These are phyloP conservation scores for Dipteronia sinensis DNA, from an alignment of 345 rosid genomes.

Conservation along the genomic window DNA sequence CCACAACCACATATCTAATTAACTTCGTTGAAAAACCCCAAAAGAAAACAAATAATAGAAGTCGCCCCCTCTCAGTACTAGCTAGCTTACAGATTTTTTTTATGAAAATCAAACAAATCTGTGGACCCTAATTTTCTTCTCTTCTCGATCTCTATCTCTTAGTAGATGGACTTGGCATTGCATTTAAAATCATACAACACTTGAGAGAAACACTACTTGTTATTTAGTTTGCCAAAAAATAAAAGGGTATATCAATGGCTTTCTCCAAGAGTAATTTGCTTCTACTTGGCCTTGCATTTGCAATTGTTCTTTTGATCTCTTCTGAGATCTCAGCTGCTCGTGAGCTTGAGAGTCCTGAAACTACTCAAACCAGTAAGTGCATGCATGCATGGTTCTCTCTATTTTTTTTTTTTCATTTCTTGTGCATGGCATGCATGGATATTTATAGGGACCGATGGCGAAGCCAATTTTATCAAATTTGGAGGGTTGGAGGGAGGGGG, in stretches of 20 bases:
- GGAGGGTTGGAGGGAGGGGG: too few species aligned
- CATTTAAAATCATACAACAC: not conserved
- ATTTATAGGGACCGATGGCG: too few species aligned
- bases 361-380: conserved; percentile 15
- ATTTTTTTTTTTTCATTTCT: too few species aligned
- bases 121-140: not conserved
- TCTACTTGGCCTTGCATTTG: conserved; percentile 22
- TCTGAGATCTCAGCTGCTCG: conserved; percentile 29
- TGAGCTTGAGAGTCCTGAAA: conserved; percentile 4
- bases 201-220: too few species aligned
- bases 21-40: too few species aligned
- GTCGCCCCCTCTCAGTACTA: too few species aligned
- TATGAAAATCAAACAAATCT: not conserved
- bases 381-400: too few species aligned
- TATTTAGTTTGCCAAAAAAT: too few species aligned
- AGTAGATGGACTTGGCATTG: not conserved
- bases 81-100: not conserved
- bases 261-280: conserved; percentile 23
- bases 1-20: too few species aligned
- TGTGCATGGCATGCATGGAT: too few species aligned
- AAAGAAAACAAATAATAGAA: too few species aligned
- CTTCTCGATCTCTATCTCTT: not conserved
- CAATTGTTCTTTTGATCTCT: conserved; percentile 24
- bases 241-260: conserved; percentile 20
- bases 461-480: too few species aligned